Conservation (phyloP, 1,139 yeast genomes). For the Scheffersomyces parashehatae region DNA sequence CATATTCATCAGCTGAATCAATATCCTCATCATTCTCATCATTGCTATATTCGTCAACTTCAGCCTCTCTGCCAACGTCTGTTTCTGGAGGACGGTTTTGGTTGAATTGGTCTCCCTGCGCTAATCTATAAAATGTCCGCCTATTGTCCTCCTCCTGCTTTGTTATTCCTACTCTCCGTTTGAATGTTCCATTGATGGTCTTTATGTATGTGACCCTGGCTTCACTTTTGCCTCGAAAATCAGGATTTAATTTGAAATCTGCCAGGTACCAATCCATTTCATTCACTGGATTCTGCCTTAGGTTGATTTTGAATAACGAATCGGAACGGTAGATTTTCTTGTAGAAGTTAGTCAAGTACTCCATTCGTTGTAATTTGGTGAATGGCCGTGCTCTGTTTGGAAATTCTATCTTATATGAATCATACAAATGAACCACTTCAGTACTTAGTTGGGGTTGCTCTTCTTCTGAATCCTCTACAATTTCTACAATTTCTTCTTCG, state of each 20-base stretch:
- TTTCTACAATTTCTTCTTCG: constrained; percentile 8
- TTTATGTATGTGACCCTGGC: constrained; percentile 3
- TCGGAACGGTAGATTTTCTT: constrained; percentile 18
- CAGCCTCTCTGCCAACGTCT: constrained; percentile 15
- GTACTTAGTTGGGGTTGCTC: constrained; percentile 4
- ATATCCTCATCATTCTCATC: constrained; percentile 14
- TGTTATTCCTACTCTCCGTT: constrained; percentile 29
- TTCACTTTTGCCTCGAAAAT: constrained; percentile 8
- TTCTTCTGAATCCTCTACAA: constrained; percentile 16
- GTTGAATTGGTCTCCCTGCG: constrained; percentile 11
- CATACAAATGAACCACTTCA: background rate
- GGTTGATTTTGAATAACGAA: constrained; percentile 22
- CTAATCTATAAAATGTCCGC: constrained; percentile 26
- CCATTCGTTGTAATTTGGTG: constrained; percentile 32
- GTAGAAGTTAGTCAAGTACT: constrained; percentile 27
- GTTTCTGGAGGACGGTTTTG: constrained; percentile 9
- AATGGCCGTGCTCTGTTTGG: constrained; percentile 3
- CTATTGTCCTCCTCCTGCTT: constrained; percentile 31
- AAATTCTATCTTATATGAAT: background rate
- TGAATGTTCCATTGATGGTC: constrained; percentile 11
- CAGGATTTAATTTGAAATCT: constrained; percentile 48
- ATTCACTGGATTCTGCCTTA: constrained; percentile 21
- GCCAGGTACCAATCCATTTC: constrained; percentile 38
- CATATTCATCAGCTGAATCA: constrained; percentile 4
- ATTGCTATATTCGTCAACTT: constrained; percentile 10